These are phyloP conservation scores for Neopestalotiopsis sp. DNA, from an alignment of 2,329 filamentous ascomycete species.

Conservation along the genomic window DNA sequence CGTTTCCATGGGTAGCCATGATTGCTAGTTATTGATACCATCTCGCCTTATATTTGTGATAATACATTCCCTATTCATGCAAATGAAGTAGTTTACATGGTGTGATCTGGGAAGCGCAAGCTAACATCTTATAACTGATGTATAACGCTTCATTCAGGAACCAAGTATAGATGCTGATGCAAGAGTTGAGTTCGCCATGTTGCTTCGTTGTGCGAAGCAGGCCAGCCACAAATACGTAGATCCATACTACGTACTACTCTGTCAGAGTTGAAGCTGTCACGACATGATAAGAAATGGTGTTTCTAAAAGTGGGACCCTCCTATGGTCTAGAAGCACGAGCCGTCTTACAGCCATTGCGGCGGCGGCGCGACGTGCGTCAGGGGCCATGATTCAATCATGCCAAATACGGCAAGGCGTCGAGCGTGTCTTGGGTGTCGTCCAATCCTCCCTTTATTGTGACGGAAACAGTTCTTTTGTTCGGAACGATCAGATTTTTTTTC, in stretches of 20 bases:
- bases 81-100: no score
- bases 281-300: conserved; percentile 1
- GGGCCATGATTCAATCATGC: conserved; percentile 2
- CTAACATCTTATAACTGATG: no score
- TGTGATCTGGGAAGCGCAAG: no score
- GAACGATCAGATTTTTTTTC: background rate
- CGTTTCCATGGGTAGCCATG: no score
- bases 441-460: background rate
- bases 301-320: conserved; percentile 1
- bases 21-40: no score
- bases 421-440: background rate
- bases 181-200: no score
- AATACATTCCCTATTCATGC: no score
- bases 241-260: background rate
- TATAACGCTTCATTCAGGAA: no score
- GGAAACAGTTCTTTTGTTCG: background rate
- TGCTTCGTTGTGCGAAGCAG: no score
- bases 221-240: no score
- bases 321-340: conserved; percentile 4
- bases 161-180: no score
- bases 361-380: conserved; percentile 11
- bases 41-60: no score
- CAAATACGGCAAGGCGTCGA: background rate
- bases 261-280: conserved; percentile 10
- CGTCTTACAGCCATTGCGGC: background rate